These are phyloP conservation scores for Aquilaria agallochum DNA, from an alignment of 441 rosid genomes.

Conservation along the genomic window DNA sequence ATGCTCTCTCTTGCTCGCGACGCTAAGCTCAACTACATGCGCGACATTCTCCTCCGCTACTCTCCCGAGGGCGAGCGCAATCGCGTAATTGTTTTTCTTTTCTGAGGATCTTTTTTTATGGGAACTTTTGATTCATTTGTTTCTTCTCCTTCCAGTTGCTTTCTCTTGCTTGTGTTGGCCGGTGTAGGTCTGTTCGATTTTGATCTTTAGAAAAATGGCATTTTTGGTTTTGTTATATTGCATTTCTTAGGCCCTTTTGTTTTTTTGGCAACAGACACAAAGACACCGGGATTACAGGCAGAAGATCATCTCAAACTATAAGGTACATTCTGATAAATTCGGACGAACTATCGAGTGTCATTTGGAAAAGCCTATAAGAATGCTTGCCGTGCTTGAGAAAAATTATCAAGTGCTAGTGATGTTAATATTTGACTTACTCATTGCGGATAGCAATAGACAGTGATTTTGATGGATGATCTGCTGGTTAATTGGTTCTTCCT, in stretches of 20 bases:
- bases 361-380: too few relatives aligned
- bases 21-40: conserved; percentile 49
- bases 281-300: conserved; percentile 50
- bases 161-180: not conserved
- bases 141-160: not conserved
- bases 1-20: conserved; percentile 40
- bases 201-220: too few relatives aligned
- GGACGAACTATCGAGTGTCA: too few relatives aligned
- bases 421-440: not conserved
- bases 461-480: not conserved
- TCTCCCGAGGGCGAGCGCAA: conserved; percentile 53
- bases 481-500: conserved; percentile 15
- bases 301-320: conserved; percentile 40
- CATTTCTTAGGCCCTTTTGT: not conserved
- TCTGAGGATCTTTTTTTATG: too few relatives aligned
- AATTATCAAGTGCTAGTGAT: too few relatives aligned
- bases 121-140: not conserved
- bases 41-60: conserved; percentile 50
- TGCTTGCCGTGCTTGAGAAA: too few relatives aligned
- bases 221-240: conserved; percentile 1
- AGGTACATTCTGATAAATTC: conserved; percentile 24
- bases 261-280: conserved; percentile 26
- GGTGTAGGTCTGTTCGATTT: too few relatives aligned
- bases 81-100: conserved; percentile 32
- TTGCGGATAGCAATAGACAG: not conserved